Evolutionary conservation across 768 basidiomycete species (phyloP).

Genomic region (Termitomyces sp.): DNA sequence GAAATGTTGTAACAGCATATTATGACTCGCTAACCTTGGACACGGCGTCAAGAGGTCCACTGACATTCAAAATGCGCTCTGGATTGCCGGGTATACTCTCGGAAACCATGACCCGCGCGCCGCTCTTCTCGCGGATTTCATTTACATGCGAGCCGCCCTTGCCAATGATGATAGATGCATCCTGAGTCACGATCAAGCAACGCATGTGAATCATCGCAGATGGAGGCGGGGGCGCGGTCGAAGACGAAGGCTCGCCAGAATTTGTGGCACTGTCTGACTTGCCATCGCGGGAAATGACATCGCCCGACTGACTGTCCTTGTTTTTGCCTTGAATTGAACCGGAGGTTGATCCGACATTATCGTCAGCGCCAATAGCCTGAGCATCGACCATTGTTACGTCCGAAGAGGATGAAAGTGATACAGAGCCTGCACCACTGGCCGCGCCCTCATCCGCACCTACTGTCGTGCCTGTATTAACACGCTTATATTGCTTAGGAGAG

Average conservation of each 20-base stretch:
- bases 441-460: conserved; percentile 58
- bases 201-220: conserved; percentile 94
- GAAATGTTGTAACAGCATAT: not conserved
- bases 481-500: conserved; percentile 74
- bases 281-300: conserved; percentile 21
- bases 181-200: conserved; percentile 97
- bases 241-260: conserved; percentile 45
- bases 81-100: conserved; percentile 99
- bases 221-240: conserved; percentile 47
- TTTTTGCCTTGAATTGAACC: conserved; percentile 35
- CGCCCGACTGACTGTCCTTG: conserved; percentile 34
- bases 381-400: conserved; percentile 69
- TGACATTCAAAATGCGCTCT: conserved; percentile 97
- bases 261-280: conserved; percentile 42
- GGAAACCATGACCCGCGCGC: conserved; percentile 93
- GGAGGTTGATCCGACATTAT: conserved; percentile 55
- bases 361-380: conserved; percentile 44
- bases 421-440: conserved; percentile 40
- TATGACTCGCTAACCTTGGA: conserved; percentile 65
- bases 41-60: conserved; percentile 95
- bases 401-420: conserved; percentile 12
- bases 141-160: conserved; percentile 95
- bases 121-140: conserved; percentile 97
- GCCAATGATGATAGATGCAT: conserved; percentile 98
- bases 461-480: conserved; percentile 74